phyloP scores from a whole-genome alignment of 2,329 filamentous ascomycete species.

The Hawksworthiomyces lignivorus region DNA sequence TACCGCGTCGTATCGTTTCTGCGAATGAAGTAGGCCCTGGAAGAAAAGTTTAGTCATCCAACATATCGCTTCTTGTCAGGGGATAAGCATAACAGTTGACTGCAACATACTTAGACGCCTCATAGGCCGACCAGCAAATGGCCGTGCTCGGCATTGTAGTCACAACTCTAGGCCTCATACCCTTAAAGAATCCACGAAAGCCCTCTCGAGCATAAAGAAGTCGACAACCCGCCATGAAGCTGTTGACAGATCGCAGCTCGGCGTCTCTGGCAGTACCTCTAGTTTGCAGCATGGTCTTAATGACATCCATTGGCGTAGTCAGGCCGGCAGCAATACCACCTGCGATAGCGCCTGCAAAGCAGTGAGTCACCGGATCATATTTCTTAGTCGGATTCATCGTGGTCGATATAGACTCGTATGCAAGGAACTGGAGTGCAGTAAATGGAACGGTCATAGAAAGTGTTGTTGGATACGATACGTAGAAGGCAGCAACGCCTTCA shows the following conservation, averaged over 20 bases:
- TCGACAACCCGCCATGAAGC: slow-evolving; percentile 68
- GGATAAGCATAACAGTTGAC: no score
- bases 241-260: slow-evolving; percentile 78
- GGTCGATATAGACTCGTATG: slow-evolving; percentile 95
- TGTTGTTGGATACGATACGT: slow-evolving; percentile 96
- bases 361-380: slow-evolving; percentile 93
- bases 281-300: slow-evolving; percentile 96
- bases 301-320: slow-evolving; percentile 94
- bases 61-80: no score
- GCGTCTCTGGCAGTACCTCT: slow-evolving; percentile 71
- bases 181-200: slow-evolving; percentile 82
- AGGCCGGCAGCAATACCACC: slow-evolving; percentile 89
- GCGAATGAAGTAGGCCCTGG: slow-evolving; percentile 51
- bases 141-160: slow-evolving; percentile 98
- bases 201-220: slow-evolving; percentile 82
- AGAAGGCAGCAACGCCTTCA: slow-evolving; percentile 88
- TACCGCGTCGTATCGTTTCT: slow-evolving; percentile 16
- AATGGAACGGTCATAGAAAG: slow-evolving; percentile 98
- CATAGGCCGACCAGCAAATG: slow-evolving; percentile 90
- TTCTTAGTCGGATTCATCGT: slow-evolving; percentile 76
- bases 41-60: no score
- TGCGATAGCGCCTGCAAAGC: slow-evolving; percentile 81
- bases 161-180: slow-evolving; percentile 80
- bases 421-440: slow-evolving; percentile 92
- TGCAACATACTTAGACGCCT: slow-evolving; percentile 55